Conservation (phyloP, 2,329 filamentous ascomycete genomes). For the Magnaporthiopsis rhizophila region DNA sequence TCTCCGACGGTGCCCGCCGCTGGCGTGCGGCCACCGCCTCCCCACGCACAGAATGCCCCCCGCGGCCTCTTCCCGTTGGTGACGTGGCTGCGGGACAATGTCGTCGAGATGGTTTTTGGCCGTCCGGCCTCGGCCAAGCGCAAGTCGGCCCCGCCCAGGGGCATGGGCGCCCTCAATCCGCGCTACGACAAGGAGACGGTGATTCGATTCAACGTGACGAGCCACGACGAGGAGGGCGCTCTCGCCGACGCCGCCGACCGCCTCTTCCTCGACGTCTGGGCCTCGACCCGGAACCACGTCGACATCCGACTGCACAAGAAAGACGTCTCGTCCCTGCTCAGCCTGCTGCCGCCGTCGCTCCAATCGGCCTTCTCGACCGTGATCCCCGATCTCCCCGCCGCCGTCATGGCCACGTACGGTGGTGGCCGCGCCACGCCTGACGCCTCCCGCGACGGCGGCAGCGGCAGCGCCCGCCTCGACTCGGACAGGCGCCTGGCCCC, state of each 20-base stretch:
- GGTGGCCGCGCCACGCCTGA: constrained; percentile 21
- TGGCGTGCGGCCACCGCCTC: constrained; percentile 2
- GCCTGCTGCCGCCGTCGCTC: constrained; percentile 67
- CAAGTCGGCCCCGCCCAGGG: constrained; percentile 19
- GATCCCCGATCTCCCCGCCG: constrained; percentile 71
- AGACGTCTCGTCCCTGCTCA: constrained; percentile 69
- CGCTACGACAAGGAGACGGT: constrained; percentile 76
- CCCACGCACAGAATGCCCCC: neutral
- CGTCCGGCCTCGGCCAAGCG: constrained; percentile 25
- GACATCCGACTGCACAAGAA: constrained; percentile 75
- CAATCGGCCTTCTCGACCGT: constrained; percentile 64
- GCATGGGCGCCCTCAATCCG: constrained; percentile 13
- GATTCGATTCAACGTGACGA: constrained; percentile 74
- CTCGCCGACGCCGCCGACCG: constrained; percentile 65
- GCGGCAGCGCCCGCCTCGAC: neutral
- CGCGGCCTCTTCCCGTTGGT: constrained; percentile 34
- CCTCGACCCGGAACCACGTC: constrained; percentile 70
- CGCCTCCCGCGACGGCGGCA: constrained; percentile 12
- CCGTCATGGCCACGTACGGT: constrained; percentile 70
- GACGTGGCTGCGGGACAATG: constrained; percentile 41
- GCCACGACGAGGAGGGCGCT: constrained; percentile 57
- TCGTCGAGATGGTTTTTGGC: constrained; percentile 43
- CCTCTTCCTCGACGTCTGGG: constrained; percentile 86
- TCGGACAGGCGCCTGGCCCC: neutral
- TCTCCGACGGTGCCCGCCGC: constrained; percentile 5